Percentiles rank a stretch among this genome's conserved stretches.
These are phyloP conservation scores for Russula brevipes DNA, from an alignment of 768 basidiomycete genomes.

Conservation along the genomic window DNA sequence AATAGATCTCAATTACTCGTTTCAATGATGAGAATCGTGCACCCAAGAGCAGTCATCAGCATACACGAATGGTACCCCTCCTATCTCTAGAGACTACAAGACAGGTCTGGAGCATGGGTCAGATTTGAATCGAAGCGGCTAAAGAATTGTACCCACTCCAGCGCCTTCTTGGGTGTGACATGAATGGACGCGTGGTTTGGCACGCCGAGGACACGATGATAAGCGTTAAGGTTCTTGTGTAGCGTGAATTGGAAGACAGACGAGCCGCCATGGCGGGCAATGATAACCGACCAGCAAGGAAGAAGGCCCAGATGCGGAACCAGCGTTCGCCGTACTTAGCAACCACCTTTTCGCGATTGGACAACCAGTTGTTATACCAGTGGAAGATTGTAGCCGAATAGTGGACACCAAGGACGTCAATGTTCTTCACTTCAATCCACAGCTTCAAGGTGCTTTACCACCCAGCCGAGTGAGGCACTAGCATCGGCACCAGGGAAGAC, in stretches of 20 bases:
- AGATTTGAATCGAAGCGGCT: neutral
- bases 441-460: constrained; percentile 76
- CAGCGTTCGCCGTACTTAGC: constrained; percentile 89
- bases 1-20: neutral
- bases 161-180: constrained; percentile 50
- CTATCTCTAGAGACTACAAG: neutral
- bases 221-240: constrained; percentile 97
- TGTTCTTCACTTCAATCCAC: constrained; percentile 93
- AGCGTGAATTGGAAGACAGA: constrained; percentile 96
- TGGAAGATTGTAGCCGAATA: constrained; percentile 85
- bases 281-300: constrained; percentile 93
- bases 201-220: constrained; percentile 84
- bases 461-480: constrained; percentile 93
- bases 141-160: constrained; percentile 38
- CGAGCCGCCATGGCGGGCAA: constrained; percentile 78
- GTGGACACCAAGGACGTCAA: constrained; percentile 96
- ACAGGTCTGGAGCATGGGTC: constrained; percentile 4
- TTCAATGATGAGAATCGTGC: neutral
- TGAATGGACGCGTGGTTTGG: constrained; percentile 77
- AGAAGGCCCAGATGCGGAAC: constrained; percentile 96
- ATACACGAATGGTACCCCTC: neutral
- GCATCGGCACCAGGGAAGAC: constrained; percentile 99
- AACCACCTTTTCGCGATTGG: constrained; percentile 84
- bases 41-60: neutral
- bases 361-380: constrained; percentile 98